Percentiles rank a stretch among this genome's conserved stretches.
phyloP scores from a whole-genome alignment of 1,139 yeast species.

The Geotrichum aggregatum region DNA sequence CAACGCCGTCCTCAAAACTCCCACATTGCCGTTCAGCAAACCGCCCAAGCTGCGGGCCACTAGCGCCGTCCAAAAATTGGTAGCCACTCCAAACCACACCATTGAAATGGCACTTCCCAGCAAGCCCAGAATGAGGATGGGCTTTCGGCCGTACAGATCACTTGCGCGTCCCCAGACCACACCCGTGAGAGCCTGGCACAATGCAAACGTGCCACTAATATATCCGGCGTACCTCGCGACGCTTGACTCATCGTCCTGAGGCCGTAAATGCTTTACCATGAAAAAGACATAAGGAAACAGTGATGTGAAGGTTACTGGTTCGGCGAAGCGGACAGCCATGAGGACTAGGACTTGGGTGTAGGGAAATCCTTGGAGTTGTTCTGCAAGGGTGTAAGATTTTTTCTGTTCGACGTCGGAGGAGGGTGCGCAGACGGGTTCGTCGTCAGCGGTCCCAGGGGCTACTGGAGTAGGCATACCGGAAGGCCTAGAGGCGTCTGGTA shows the following conservation, averaged over 20 bases:
- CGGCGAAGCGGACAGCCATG: conserved; percentile 50
- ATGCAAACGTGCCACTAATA: conserved; percentile 53
- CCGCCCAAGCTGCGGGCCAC: conserved; percentile 53
- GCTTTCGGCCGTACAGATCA: conserved; percentile 56
- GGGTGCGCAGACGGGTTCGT: no score
- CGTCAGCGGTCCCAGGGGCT: no score
- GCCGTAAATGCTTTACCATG: conserved; percentile 48
- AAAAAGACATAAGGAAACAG: conserved; percentile 61
- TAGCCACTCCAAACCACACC: conserved; percentile 52
- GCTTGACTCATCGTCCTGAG: conserved; percentile 30
- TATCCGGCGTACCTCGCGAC: conserved; percentile 58
- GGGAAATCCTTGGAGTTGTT: conserved; percentile 47
- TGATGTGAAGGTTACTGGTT: conserved; percentile 62
- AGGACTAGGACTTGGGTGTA: conserved; percentile 47
- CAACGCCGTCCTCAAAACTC: conserved; percentile 55
- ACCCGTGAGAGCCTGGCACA: conserved; percentile 51
- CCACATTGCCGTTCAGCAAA: conserved; percentile 56
- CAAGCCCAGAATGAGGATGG: conserved; percentile 50
- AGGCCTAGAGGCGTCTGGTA: no score
- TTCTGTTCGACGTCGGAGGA: no score
- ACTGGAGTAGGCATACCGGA: no score
- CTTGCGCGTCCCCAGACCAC: conserved; percentile 57
- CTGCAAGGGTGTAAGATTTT: conserved; percentile 29
- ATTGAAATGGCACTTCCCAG: conserved; percentile 49
- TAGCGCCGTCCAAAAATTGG: conserved; percentile 50